phyloP scores from a whole-genome alignment of 2,329 filamentous ascomycete genomes.

The Cladosporium phlei region DNA sequence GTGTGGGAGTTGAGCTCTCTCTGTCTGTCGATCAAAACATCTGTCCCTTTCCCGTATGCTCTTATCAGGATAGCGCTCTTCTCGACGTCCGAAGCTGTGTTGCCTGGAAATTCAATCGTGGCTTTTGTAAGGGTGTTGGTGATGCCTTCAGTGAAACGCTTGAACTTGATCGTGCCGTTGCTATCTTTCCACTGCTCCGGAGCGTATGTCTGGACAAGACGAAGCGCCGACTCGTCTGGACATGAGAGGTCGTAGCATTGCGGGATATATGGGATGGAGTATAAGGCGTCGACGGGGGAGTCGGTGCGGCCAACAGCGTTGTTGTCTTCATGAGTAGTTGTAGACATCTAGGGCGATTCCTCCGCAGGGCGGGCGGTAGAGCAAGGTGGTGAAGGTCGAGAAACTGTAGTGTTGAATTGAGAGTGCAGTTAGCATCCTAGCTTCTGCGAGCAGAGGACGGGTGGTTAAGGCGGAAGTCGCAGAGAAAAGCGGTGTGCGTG shows the following conservation, averaged over 20 bases:
- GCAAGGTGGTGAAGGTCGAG: conserved; percentile 11
- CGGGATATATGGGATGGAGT: conserved; percentile 54
- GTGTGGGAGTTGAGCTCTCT: conserved; percentile 65
- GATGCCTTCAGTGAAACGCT: conserved; percentile 94
- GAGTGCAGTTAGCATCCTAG: conserved; percentile 14
- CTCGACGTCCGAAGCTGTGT: conserved; percentile 73
- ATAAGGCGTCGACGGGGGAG: conserved; percentile 25
- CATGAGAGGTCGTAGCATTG: conserved; percentile 73
- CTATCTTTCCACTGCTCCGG: conserved; percentile 70
- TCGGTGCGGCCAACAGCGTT: conserved; percentile 25
- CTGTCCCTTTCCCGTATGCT: conserved; percentile 91
- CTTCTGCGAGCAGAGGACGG: not conserved
- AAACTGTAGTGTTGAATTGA: conserved; percentile 14
- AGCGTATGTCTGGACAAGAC: conserved; percentile 71
- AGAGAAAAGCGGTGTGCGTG: not conserved
- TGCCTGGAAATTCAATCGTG: conserved; percentile 63
- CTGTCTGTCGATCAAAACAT: conserved; percentile 92
- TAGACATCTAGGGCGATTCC: conserved; percentile 15
- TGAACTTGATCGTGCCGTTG: conserved; percentile 71
- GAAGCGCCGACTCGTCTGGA: conserved; percentile 71
- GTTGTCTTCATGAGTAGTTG: conserved; percentile 15
- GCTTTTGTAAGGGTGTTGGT: conserved; percentile 88
- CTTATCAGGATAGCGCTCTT: conserved; percentile 80
- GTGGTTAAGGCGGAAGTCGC: conserved; percentile 4
- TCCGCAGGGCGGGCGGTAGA: conserved; percentile 14